phyloP scores from a whole-genome alignment of 352 stramenopile species.

The Phytopythium helicoides region DNA sequence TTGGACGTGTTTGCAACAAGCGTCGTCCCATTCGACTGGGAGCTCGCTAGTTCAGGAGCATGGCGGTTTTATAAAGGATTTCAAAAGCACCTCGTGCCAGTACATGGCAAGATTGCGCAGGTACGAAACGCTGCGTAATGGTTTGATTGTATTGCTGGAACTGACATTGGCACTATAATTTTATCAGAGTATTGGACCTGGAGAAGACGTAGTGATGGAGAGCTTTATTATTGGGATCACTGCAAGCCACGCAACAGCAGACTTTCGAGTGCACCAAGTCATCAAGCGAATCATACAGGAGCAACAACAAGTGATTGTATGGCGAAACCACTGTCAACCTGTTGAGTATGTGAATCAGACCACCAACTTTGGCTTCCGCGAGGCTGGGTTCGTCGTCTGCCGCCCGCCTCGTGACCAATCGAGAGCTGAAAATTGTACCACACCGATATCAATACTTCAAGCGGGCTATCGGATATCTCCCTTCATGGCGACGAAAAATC shows the following conservation, averaged over 20 bases:
- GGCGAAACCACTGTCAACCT: slow-evolving; percentile 10
- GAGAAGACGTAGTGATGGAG: slow-evolving; percentile 40
- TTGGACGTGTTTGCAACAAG: slow-evolving; percentile 43
- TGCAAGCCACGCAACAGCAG: slow-evolving; percentile 36
- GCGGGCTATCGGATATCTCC: slow-evolving; percentile 2
- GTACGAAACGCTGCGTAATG: slow-evolving; percentile 10
- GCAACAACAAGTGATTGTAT: slow-evolving; percentile 49
- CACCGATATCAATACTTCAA: background rate
- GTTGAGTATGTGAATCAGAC: background rate
- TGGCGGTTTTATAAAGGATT: slow-evolving; percentile 36
- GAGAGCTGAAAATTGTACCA: background rate
- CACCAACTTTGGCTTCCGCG: slow-evolving; percentile 4
- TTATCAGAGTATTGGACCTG: background rate
- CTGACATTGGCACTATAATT: background rate
- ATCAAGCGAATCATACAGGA: slow-evolving; percentile 45
- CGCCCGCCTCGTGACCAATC: background rate
- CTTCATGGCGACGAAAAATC: background rate
- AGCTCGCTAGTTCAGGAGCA: slow-evolving; percentile 21
- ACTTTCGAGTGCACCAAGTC: slow-evolving; percentile 51
- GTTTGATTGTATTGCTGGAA: too few species aligned
- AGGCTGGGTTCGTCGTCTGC: slow-evolving; percentile 6
- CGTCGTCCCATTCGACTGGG: slow-evolving; percentile 37
- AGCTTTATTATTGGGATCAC: slow-evolving; percentile 48
- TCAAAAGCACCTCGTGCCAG: slow-evolving; percentile 27
- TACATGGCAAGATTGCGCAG: slow-evolving; percentile 32